Percentiles rank a stretch among this genome's conserved stretches.
Conservation (phyloP, 495 filamentous ascomycete species). For the Rhizodiscina lignyota region DNA sequence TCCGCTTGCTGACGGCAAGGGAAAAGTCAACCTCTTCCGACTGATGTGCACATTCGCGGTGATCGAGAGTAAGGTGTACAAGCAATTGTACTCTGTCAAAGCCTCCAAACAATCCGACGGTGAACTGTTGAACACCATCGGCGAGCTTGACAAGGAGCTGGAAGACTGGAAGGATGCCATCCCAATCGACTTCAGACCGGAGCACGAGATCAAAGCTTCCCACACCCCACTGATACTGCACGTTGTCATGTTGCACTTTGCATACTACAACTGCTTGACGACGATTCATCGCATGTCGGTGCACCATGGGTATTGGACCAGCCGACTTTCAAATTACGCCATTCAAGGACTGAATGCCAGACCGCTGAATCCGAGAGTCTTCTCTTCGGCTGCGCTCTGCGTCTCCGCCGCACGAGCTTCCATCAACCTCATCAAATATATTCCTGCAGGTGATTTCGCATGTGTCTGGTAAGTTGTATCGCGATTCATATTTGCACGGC, state of each 20-base stretch:
- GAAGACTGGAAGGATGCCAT: slow-evolving; percentile 96
- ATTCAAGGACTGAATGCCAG: slow-evolving; percentile 82
- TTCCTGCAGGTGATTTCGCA: slow-evolving; percentile 83
- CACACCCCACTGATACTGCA: slow-evolving; percentile 85
- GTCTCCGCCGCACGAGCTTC: slow-evolving; percentile 84
- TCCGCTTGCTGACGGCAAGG: slow-evolving; percentile 73
- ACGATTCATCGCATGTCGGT: slow-evolving; percentile 98
- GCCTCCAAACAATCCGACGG: slow-evolving; percentile 85
- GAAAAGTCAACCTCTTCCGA: slow-evolving; percentile 85
- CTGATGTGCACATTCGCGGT: slow-evolving; percentile 79
- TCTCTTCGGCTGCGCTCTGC: slow-evolving; percentile 82
- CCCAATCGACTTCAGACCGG: slow-evolving; percentile 82
- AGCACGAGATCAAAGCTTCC: slow-evolving; percentile 80
- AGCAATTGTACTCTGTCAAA: slow-evolving; percentile 80
- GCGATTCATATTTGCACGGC: neutral
- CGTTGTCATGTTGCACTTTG: slow-evolving; percentile 82
- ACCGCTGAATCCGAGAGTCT: slow-evolving; percentile 84
- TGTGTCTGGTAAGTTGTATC: slow-evolving; percentile 70
- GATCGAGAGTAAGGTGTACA: slow-evolving; percentile 90
- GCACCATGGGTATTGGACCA: slow-evolving; percentile 97
- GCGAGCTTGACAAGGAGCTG: slow-evolving; percentile 80
- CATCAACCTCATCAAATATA: slow-evolving; percentile 87
- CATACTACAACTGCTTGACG: slow-evolving; percentile 94
- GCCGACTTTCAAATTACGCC: slow-evolving; percentile 82
- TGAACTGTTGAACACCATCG: slow-evolving; percentile 87